Evolutionary conservation across 495 filamentous ascomycete species (phyloP), one percentile per base, ranked within the genome.

Genomic region (Ramalina intermedia): DNA sequence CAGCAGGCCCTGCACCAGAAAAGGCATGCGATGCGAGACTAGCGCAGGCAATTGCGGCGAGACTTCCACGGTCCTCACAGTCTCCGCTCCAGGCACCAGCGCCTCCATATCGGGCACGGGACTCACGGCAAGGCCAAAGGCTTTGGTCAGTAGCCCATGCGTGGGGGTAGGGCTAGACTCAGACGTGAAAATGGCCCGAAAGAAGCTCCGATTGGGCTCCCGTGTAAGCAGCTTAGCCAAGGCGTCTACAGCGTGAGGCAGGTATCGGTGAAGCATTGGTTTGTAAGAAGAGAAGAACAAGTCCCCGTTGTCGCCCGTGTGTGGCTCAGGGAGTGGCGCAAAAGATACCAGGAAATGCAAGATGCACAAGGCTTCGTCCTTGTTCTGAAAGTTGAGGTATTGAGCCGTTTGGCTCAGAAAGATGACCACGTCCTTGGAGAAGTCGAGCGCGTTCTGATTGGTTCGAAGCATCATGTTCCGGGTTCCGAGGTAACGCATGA

Each of bases 401-500:
- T 88, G 78, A 16, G 87, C 76, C 47, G 90, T 72, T 60, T 98
- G 96, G 49, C 87, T 91, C 36, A 98, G 69, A 47, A 88, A 82
- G 38, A 82, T 82, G 49, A 96, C 78, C 13, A 88, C 71, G 63
- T 98, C 91, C 63, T 98, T 98, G 84, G 94, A 93, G 56, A 98
- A 85, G 62, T 98, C 90, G 58, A 94, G 64, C 4, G 84, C 90
- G 64, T 94, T 91, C 51, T 69, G 66, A 53, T 89, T 70, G 6
- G 77, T 84, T 17, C 88, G 79, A 39, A 96, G 66, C 37, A 96
- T 72, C 73, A 85, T 81, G 55, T 85, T 82, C n/a, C 87, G 81
- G 4, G 90, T 96, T 36, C 91, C 90, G 26, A 98, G 71, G 54
- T 85, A 85, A 39, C 87, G 73, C 55, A 96, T 90, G 29, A 87